phyloP scores from a whole-genome alignment of 2,329 filamentous ascomycete species.

The Alternaria novae-zelandiae region DNA sequence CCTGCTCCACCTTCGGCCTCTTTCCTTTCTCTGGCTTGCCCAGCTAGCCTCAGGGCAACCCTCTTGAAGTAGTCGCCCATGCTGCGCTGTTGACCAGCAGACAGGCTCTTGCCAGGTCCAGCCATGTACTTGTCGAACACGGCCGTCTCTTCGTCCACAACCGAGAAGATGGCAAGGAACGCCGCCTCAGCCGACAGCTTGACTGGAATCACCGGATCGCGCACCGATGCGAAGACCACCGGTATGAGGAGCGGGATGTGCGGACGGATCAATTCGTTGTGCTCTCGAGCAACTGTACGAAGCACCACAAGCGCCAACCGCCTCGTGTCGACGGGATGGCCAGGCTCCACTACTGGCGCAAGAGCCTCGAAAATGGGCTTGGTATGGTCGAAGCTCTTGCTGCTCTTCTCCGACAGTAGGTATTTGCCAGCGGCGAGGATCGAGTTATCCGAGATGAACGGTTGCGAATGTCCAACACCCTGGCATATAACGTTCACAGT shows the following conservation, averaged over 20 bases:
- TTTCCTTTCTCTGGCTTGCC: slow-evolving; percentile 83
- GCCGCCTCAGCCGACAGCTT: slow-evolving; percentile 95
- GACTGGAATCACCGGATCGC: slow-evolving; percentile 90
- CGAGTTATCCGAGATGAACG: slow-evolving; percentile 86
- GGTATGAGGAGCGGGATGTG: slow-evolving; percentile 81
- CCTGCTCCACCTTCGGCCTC: slow-evolving; percentile 91
- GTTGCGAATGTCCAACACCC: slow-evolving; percentile 74
- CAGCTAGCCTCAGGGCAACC: slow-evolving; percentile 82
- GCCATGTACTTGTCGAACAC: slow-evolving; percentile 92
- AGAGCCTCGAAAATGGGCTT: slow-evolving; percentile 83
- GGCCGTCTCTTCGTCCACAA: slow-evolving; percentile 82
- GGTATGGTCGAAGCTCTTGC: slow-evolving; percentile 74
- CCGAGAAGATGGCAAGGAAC: slow-evolving; percentile 87
- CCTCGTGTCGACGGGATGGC: slow-evolving; percentile 80
- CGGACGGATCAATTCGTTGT: slow-evolving; percentile 80
- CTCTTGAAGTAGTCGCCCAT: slow-evolving; percentile 98
- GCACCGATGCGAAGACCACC: slow-evolving; percentile 85
- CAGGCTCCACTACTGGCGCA: slow-evolving; percentile 75
- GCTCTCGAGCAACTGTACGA: slow-evolving; percentile 80
- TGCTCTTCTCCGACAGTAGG: slow-evolving; percentile 70
- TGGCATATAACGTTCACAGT: slow-evolving; percentile 77
- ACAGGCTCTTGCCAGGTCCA: slow-evolving; percentile 68
- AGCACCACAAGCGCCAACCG: slow-evolving; percentile 86
- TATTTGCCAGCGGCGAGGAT: slow-evolving; percentile 92
- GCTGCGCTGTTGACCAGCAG: slow-evolving; percentile 77